These are phyloP conservation scores for Tolypocladium cylindrosporum DNA, from an alignment of 2,329 filamentous ascomycete species.

Conservation along the genomic window DNA sequence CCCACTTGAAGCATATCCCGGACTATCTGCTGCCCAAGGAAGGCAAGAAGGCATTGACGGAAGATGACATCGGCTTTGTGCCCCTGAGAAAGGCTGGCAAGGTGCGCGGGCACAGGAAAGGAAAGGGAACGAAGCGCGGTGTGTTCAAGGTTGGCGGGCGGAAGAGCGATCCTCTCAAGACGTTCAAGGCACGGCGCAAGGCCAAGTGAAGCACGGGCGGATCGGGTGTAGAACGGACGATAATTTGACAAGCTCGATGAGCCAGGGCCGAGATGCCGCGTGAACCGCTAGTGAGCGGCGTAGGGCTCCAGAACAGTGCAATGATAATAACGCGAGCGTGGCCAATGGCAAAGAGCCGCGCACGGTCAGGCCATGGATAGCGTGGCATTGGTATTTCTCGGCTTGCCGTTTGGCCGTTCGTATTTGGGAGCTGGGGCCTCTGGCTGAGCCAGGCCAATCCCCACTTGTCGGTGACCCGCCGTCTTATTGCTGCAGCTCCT, in stretches of 20 bases:
- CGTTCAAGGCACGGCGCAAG: constrained; percentile 61
- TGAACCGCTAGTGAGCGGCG: neutral
- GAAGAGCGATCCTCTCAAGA: constrained; percentile 78
- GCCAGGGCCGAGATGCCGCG: neutral
- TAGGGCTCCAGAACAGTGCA: too few relatives aligned
- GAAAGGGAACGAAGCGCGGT: constrained; percentile 17
- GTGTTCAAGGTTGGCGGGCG: constrained; percentile 43
- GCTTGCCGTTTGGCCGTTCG: neutral
- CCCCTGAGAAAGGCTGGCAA: constrained; percentile 49
- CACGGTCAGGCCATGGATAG: too few relatives aligned
- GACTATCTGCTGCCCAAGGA: constrained; percentile 82
- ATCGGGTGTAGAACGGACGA: too few relatives aligned
- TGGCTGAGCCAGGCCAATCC: neutral
- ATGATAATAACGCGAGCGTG: neutral
- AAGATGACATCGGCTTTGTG: constrained; percentile 66
- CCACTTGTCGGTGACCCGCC: neutral
- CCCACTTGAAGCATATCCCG: constrained; percentile 87
- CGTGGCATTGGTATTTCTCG: neutral
- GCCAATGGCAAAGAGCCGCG: neutral
- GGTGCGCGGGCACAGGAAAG: constrained; percentile 35
- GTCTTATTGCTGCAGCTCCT: neutral
- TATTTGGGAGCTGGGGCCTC: neutral
- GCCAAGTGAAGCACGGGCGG: constrained; percentile 15
- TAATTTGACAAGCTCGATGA: neutral
- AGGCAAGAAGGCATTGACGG: constrained; percentile 58